Evolutionary conservation across 2,329 filamentous ascomycete genomes (phyloP).

Genomic region (Fusarium beomiforme): DNA sequence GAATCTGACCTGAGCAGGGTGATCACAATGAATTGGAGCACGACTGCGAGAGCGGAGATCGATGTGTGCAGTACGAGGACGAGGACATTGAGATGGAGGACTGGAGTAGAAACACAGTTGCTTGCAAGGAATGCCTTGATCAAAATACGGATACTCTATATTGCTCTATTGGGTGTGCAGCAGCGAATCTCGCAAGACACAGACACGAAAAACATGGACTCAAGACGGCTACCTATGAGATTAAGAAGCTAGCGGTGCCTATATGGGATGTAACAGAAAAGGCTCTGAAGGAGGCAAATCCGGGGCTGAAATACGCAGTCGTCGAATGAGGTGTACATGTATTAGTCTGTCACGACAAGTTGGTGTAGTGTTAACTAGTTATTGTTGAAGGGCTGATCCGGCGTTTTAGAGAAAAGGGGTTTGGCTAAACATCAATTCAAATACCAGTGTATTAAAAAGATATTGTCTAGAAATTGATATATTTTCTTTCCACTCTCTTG

Average conservation of each 20-base stretch:
- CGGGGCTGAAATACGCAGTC: slow-evolving; percentile 45
- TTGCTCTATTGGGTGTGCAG: slow-evolving; percentile 56
- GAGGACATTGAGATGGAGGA: slow-evolving; percentile 54
- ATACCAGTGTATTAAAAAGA: not conserved
- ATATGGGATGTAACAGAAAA: slow-evolving; percentile 42
- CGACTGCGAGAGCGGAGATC: slow-evolving; percentile 53
- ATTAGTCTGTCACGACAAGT: not conserved
- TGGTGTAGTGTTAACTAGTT: not conserved
- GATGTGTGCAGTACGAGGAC: slow-evolving; percentile 53
- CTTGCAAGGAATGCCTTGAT: slow-evolving; percentile 55
- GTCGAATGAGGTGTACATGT: slow-evolving; percentile 14
- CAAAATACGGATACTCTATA: slow-evolving; percentile 50
- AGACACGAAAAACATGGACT: slow-evolving; percentile 47
- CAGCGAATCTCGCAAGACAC: slow-evolving; percentile 53
- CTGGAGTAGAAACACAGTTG: slow-evolving; percentile 43
- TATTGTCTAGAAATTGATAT: not conserved
- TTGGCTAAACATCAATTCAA: not conserved
- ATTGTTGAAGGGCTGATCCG: not conserved
- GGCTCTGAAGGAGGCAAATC: slow-evolving; percentile 46
- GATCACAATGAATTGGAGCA: slow-evolving; percentile 53
- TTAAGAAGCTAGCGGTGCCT: slow-evolving; percentile 33
- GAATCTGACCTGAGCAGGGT: slow-evolving; percentile 48
- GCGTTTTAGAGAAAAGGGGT: not conserved
- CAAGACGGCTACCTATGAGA: slow-evolving; percentile 38
- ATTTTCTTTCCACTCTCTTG: no score